Percentiles rank a stretch among this genome's conserved stretches.
Conservation (phyloP, 495 filamentous ascomycete species). For the Neurospora sp. region DNA sequence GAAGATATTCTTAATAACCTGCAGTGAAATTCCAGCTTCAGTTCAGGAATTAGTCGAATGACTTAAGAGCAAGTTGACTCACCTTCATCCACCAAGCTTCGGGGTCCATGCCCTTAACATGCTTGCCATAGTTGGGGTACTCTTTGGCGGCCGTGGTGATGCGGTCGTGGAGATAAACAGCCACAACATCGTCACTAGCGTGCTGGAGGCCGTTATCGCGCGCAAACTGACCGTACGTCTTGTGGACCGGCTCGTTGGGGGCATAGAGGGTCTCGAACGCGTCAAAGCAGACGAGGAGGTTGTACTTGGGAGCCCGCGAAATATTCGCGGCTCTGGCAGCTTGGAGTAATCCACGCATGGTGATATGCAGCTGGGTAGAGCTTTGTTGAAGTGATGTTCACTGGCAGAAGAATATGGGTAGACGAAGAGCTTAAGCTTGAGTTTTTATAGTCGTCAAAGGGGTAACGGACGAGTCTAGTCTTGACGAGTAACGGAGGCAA, state of each 20-base stretch:
- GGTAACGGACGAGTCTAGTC: background rate
- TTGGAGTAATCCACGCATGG: background rate
- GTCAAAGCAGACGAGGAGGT: slow-evolving; percentile 58
- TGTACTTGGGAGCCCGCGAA: slow-evolving; percentile 14
- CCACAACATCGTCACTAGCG: slow-evolving; percentile 22
- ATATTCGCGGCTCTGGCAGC: background rate
- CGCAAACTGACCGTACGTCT: slow-evolving; percentile 55
- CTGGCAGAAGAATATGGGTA: background rate
- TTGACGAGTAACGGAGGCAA: background rate
- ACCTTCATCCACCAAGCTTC: slow-evolving; percentile 65
- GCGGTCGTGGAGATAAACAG: slow-evolving; percentile 28
- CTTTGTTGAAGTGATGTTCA: background rate
- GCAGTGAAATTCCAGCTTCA: background rate
- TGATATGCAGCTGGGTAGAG: background rate
- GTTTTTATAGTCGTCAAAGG: background rate
- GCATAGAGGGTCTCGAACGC: slow-evolving; percentile 69
- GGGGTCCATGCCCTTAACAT: slow-evolving; percentile 41
- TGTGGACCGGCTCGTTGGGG: slow-evolving; percentile 47
- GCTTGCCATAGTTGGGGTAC: slow-evolving; percentile 61
- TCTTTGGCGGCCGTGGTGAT: slow-evolving; percentile 40
- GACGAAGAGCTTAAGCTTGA: background rate
- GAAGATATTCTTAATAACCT: slow-evolving; percentile 33
- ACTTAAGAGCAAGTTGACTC: background rate
- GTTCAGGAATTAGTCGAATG: background rate
- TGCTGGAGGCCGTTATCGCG: slow-evolving; percentile 43